Evolutionary conservation across 306 rosid genomes (phyloP), one percentile per base, ranked within the genome.

Genomic region (Glycine soja): DNA sequence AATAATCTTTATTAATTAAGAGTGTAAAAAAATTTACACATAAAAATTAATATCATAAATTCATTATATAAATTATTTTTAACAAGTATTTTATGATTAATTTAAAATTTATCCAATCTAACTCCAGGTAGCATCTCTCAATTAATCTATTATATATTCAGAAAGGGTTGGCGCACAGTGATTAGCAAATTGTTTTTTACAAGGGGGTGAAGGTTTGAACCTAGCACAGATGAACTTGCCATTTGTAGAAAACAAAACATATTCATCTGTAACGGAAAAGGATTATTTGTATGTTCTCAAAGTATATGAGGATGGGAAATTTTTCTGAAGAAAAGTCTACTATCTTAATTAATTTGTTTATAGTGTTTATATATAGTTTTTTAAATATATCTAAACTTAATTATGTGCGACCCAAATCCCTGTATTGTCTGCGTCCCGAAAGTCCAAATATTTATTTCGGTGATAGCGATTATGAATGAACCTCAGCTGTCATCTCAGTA

Each of bases 381-480:
- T 14, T 14, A 38, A 42, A 42, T 66, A 16, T 8, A 4, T 65
- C 9, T 30, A 65, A 2, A 40, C 6, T 40, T 67, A n/a, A n/a
- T n/a, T n/a, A n/a, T n/a, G 73, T 13, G 13, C 11, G 8, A 24
- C 18, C 13, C 40, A 50, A 50, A 70, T 47, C 10, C 46, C 61
- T 12, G 75, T 50, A 3, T 48, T 13, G 45, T 11, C 32, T 40
- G 54, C 15, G 42, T 74, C 53, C 13, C 12, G 1, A 57, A 57
- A 57, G 66, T 74, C 54, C 4, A 40, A 40, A 0, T 40, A 18
- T 40, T 74, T 40, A 59, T 74, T 56, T 56, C 12, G 19, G 40
- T 74, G 53, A 74, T 56, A 11, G 68, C 42, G 54, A 74, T 74
- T 56, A 66, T 7, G 53, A 74, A 7, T 54, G 40, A 74, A 40